A percentile compares a stretch with the other conserved stretches of the same genome.
phyloP scores from a whole-genome alignment of 768 basidiomycete genomes.

The Suillus bovinus region DNA sequence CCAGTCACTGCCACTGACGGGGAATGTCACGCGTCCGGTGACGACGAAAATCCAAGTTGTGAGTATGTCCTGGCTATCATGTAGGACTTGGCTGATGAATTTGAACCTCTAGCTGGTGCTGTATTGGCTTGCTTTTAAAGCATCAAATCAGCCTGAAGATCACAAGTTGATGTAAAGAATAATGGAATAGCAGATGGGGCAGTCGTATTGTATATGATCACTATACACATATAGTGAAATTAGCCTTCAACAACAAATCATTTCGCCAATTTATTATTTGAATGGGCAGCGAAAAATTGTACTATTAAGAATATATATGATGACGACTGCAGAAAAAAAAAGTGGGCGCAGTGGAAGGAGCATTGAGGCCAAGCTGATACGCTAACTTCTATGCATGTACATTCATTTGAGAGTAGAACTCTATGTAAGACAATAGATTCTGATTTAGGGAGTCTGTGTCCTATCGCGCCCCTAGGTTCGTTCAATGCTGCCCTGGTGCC shows the following conservation, averaged over 20 bases:
- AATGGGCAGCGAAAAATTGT: background rate
- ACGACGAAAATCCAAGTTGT: background rate
- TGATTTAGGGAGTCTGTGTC: no score
- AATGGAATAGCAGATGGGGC: background rate
- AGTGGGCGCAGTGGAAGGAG: no score
- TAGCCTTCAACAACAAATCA: background rate
- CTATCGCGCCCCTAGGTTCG: no score
- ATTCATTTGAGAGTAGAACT: no score
- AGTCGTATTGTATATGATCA: background rate
- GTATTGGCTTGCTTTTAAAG: no score
- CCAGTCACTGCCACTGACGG: no score
- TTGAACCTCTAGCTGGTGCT: background rate
- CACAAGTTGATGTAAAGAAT: background rate
- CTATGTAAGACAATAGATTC: no score
- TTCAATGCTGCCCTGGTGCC: no score
- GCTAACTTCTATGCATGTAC: no score
- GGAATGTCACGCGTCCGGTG: accelerated
- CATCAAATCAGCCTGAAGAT: background rate
- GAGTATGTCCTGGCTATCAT: background rate
- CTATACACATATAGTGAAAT: background rate
- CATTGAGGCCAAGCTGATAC: no score
- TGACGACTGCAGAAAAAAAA: background rate
- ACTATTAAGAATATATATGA: background rate
- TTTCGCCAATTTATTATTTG: background rate
- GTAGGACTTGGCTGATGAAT: background rate